Conservation (phyloP, 2,329 filamentous ascomycete species). For the Dothiorella sarmentorum region DNA sequence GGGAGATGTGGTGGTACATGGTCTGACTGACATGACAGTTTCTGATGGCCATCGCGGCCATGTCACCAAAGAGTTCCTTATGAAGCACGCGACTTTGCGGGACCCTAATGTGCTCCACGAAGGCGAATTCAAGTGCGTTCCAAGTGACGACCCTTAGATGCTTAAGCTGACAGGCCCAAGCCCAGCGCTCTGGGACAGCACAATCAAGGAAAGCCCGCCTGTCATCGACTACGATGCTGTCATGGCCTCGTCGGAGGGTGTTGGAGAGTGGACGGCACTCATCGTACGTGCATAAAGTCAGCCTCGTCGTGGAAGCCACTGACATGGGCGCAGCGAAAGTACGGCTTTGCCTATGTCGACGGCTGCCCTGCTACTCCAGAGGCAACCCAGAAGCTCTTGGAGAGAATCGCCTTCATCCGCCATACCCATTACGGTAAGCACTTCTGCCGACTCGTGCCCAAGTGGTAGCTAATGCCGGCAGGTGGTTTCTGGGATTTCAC, state of each 20-base stretch:
- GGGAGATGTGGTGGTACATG: slow-evolving; percentile 11
- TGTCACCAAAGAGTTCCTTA: slow-evolving; percentile 60
- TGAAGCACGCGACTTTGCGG: slow-evolving; percentile 26
- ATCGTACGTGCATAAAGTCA: slow-evolving; percentile 51
- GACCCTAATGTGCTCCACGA: background rate
- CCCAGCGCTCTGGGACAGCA: slow-evolving; percentile 35
- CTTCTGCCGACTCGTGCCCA: slow-evolving; percentile 31
- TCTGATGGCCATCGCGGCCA: slow-evolving; percentile 64
- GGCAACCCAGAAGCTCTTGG: slow-evolving; percentile 70
- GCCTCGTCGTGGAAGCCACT: slow-evolving; percentile 7
- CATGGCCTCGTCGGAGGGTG: slow-evolving; percentile 51
- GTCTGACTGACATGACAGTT: slow-evolving; percentile 29
- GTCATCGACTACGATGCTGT: slow-evolving; percentile 59
- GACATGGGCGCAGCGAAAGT: slow-evolving; percentile 51
- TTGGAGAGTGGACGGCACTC: slow-evolving; percentile 60
- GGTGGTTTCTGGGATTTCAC: slow-evolving; percentile 82
- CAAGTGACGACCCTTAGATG: background rate
- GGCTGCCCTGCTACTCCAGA: slow-evolving; percentile 65
- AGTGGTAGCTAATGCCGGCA: slow-evolving; percentile 22
- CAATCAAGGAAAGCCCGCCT: slow-evolving; percentile 50
- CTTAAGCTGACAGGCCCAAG: background rate
- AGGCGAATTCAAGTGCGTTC: background rate
- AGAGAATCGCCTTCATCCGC: slow-evolving; percentile 81
- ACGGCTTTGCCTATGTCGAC: slow-evolving; percentile 76
- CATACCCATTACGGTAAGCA: slow-evolving; percentile 80